phyloP scores from a whole-genome alignment of 1,139 yeast species.

The Saccharomyces pastorianus region DNA sequence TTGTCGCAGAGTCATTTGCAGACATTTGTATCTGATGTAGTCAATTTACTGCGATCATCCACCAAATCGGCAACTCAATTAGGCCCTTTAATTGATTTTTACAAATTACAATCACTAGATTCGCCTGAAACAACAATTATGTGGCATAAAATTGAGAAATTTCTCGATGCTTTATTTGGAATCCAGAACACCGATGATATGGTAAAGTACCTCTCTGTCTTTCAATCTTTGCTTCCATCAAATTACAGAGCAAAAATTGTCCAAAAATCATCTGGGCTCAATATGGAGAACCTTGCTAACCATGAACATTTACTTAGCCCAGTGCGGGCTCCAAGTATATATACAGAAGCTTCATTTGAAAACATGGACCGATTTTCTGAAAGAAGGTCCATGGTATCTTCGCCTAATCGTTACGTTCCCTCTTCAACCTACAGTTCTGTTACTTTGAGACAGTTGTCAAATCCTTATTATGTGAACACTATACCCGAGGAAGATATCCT shows the following conservation, averaged over 20 bases:
- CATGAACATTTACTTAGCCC: conserved; percentile 17
- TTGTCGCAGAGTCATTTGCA: conserved; percentile 10
- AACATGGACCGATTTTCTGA: conserved; percentile 33
- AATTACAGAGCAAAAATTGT: background rate
- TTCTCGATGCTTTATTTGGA: conserved; percentile 13
- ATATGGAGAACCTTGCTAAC: conserved; percentile 12
- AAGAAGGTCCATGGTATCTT: conserved; percentile 29
- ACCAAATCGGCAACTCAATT: conserved; percentile 9
- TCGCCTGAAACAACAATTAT: conserved; percentile 9
- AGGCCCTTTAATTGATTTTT: conserved; percentile 9
- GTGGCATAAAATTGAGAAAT: conserved; percentile 19
- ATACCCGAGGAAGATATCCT: conserved; percentile 45
- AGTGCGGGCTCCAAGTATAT: conserved; percentile 19
- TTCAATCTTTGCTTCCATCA: conserved; percentile 11
- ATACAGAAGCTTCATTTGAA: conserved; percentile 33
- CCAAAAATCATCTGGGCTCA: conserved; percentile 6
- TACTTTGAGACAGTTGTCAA: conserved; percentile 24
- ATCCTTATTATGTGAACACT: conserved; percentile 26
- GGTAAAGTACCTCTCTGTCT: conserved; percentile 14
- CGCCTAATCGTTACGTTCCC: conserved; percentile 10
- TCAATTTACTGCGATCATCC: conserved; percentile 10
- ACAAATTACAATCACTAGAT: conserved; percentile 13
- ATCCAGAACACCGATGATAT: conserved; percentile 16
- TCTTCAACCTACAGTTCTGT: conserved; percentile 9
- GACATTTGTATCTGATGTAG: conserved; percentile 11